phyloP scores from a whole-genome alignment of 139 green algal species.

The Picocystis salinarum region DNA sequence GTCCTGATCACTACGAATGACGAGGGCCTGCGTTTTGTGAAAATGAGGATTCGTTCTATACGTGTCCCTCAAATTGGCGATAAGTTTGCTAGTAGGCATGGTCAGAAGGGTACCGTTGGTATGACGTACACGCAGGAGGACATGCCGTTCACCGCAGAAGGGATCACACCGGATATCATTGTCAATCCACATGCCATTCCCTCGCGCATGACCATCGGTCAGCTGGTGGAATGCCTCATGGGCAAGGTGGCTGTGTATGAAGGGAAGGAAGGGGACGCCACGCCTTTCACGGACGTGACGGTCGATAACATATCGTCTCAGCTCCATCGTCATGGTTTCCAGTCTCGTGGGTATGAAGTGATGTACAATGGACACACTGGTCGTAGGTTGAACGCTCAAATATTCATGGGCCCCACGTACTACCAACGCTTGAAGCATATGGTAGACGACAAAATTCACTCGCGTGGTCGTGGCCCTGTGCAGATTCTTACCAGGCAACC shows the following conservation, averaged over 20 bases:
- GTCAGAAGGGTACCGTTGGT: conserved; percentile 92
- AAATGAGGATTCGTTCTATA: conserved; percentile 82
- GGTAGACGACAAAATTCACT: conserved; percentile 97
- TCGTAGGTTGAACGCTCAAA: conserved; percentile 27
- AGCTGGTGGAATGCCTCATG: conserved; percentile 95
- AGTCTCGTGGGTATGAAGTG: conserved; percentile 75
- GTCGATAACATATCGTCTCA: conserved; percentile 79
- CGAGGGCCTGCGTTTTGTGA: conserved; percentile 78
- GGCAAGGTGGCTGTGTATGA: conserved; percentile 71
- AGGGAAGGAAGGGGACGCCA: conserved; percentile 90
- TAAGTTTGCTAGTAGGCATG: conserved; percentile 91
- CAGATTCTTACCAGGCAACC: conserved; percentile 92
- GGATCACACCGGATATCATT: conserved; percentile 91
- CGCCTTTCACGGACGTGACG: conserved; percentile 90
- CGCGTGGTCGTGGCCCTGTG: conserved; percentile 53
- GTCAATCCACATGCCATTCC: conserved; percentile 98
- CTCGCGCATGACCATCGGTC: conserved; percentile 97
- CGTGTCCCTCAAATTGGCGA: conserved; percentile 96
- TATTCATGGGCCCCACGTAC: conserved; percentile 98
- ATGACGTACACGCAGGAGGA: conserved; percentile 81
- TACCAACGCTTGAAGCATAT: conserved; percentile 99
- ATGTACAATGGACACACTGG: conserved; percentile 94
- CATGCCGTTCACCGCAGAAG: conserved; percentile 59
- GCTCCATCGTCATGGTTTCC: conserved; percentile 77
- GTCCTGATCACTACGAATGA: conserved; percentile 76